Evolutionary conservation across 257 asterid species (phyloP), one percentile per base, ranked within the genome.

Genomic region (Hygrophila difformis): DNA sequence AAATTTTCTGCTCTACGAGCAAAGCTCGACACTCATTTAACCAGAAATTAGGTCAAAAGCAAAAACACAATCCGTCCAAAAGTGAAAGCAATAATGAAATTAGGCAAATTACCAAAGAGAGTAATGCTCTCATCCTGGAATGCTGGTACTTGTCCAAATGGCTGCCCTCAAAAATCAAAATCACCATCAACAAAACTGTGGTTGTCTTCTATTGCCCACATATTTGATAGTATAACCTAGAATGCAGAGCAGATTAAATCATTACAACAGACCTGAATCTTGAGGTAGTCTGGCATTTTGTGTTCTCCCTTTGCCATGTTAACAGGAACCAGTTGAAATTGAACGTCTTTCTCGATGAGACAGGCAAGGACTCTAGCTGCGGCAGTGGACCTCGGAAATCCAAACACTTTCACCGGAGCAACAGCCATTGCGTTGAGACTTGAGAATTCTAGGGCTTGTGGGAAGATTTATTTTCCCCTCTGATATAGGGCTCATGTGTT

Each of bases 61-160:
- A 38, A 26, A 52, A 24, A 12, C 6, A 24, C 26, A 12, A 10
- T 3, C 11, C 24, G 33, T 3, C 41, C 40, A 24, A 3, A 24
- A 24, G 29, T 24, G n/a, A 24, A 24, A 3, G 15, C 9, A 39
- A 3, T 5, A 5, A 7, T 6, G 6, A 5, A n/a, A 5, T n/a
- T 15, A 42, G 13, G 49, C n/a, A 23, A 3, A 9, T 63, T 77
- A 82, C 96, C 94, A 20, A 79, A 82, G 39, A 82, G 76, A 34
- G 78, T 68, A 45, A 82, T 69, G 63, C 61, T 70, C 11, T 77
- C 93, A 56, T 82, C 96, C 55, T 86, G 72, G 61, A 64, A 82
- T n/a, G 84, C 93, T 1, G 93, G 94, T 18, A 86, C 94, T 82
- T 82, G 93, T 36, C 94, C 94, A 59, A 86, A 86, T 36, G 96